phyloP scores from a whole-genome alignment of 257 asterid species.

The Solanum bulbocastanum region DNA sequence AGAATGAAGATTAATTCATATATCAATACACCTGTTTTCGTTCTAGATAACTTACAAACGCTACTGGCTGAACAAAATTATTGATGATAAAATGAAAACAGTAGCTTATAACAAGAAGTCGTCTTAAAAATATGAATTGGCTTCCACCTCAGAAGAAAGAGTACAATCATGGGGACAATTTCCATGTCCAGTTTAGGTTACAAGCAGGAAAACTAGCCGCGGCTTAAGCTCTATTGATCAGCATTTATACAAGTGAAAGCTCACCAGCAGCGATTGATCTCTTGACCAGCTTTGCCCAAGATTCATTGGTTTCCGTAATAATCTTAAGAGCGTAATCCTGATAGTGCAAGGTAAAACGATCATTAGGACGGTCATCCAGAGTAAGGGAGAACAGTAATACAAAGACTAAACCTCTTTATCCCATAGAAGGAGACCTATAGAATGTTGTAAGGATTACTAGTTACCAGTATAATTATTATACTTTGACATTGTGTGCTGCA shows the following conservation, averaged over 20 bases:
- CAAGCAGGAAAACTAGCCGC: not conserved
- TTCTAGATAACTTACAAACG: not conserved
- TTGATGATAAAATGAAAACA: not conserved
- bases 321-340: conserved; percentile 92
- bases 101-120: not conserved
- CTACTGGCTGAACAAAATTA: not conserved
- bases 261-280: conserved; percentile 82
- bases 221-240: not conserved
- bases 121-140: not conserved
- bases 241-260: conserved; percentile 66
- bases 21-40: not conserved
- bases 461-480: not conserved
- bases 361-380: not conserved
- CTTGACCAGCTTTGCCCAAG: conserved; percentile 94
- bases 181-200: not conserved
- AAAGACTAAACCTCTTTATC: not conserved
- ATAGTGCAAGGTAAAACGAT: not conserved
- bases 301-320: conserved; percentile 72
- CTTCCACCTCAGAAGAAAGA: not conserved
- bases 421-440: not conserved
- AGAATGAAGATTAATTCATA: not conserved
- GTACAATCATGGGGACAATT: not conserved
- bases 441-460: not conserved
- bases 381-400: not conserved
- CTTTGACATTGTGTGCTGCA: not conserved